Base-by-base conservation (phyloP, 1,284 basidiomycete species). In the Tilletia caries region DNA sequence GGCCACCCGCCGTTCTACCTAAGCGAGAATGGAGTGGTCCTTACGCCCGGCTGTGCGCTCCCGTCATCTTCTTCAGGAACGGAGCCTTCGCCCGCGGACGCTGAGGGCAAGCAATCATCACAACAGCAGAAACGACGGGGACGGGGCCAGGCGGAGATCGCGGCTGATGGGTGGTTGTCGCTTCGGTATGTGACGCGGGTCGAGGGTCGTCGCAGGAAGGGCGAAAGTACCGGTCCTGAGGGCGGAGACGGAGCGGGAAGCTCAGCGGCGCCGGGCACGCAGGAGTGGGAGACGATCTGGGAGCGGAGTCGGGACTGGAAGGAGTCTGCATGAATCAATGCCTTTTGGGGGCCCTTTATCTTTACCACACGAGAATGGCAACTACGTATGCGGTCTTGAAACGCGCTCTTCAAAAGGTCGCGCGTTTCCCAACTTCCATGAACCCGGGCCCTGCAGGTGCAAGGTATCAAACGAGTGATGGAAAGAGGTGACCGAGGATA, bases 1-100 rank as follows among this genome's bases (percentile, higher is more conserved):
- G 91, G 90, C 0, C 8, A 41, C 2, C 86, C 93, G 77, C 85
- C 87, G 64, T 91, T 95, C 75, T 88, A 86, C 77, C 83, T 92
- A 1, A 94, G 92, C 0, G 85, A 87, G 1, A 95, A 95, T 74
- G 92, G 91, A 2, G 93, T 95, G 6, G 87, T 95, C 20, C 87
- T 95, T 5, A 92, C 91, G 0, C 87, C 88, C 68, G 93, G 93
- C 68, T 34, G 29, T 2, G 18, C 58, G 15, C 58, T 67, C 1
- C 32, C 52, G 5, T 54, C 52, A 25, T 23, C 25, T 29, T 20
- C 27, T 20, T 20, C 29, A 15, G 1, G 32, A 3, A 25, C 27
- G n/a, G 58, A 33, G 27, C 10, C 58, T 3, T n/a, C n/a, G n/a
- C n/a, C n/a, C n/a, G n/a, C n/a, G n/a, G 33, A 33, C 10, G 13